Base-by-base conservation (phyloP, 306 rosid species). In the Trifolium fragiferum region DNA sequence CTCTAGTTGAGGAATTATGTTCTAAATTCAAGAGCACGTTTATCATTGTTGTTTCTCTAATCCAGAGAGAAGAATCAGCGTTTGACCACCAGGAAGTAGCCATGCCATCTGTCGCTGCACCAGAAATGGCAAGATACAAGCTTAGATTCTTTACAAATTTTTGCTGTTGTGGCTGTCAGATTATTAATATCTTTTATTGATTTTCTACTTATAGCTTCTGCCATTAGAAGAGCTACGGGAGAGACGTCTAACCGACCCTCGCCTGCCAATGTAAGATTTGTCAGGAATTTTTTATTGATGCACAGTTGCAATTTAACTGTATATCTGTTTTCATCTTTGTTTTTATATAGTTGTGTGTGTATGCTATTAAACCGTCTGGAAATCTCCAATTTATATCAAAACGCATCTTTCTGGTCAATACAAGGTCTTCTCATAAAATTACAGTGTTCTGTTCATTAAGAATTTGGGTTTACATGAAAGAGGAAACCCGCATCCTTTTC, bases 61-160 rank as follows among this genome's bases (percentile, higher is more conserved):
- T 78, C 80, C 68, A 94, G 97, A 90, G 84, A 84, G 92, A 88
- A 55, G 97, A 91, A 79, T 51, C 69, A 53, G 96, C 89, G 41
- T 84, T 84, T 84, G 89, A 86, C 62, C 98, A 82, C 76, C 97
- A 90, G 85, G 86, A 87, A 82, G 82, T 82, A 68, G 53, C 23
- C 67, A 90, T 90, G 87, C 96, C 96, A 44, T 68, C 90, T 59
- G 91, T 84, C 49, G 89, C 98, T 23, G 60, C 86, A 59, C 96
- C 96, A 81, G 96, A 88, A 72, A 83, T 4, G 87, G 98, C 84
- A 75, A 86, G 81, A 77, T 80, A 68, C 46, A 62, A 54, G 66
- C 59, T 68, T 73, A 54, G 68, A 70, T 69, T 20, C 68, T 16
- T 69, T 78, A 74, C 11, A 32, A 54, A 20, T 43, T 20, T 53